Percentiles rank a stretch among this genome's conserved stretches.
Evolutionary conservation across 2,329 filamentous ascomycete species (phyloP).

Genomic region (Fusarium sacchari): DNA sequence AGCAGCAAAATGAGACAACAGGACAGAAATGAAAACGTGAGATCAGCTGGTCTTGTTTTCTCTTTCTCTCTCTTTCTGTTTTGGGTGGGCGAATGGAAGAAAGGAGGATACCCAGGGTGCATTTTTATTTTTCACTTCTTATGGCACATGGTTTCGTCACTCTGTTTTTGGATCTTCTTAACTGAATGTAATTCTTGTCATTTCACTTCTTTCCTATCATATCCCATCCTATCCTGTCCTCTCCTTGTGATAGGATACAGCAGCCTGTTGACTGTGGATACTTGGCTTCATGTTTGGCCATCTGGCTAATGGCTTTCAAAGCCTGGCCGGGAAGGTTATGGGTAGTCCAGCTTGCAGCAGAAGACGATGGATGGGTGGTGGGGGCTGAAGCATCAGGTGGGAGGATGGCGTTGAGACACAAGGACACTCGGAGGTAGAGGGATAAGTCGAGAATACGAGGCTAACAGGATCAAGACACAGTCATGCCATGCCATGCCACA

Average conservation of each 20-base stretch:
- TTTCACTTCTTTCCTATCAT: conserved; percentile 8
- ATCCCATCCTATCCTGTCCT: conserved; percentile 11
- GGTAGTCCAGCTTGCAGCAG: background rate
- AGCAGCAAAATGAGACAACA: conserved; percentile 1
- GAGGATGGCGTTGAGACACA: conserved; percentile 22
- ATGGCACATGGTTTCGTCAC: conserved; percentile 23
- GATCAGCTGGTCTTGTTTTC: background rate
- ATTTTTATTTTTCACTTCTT: conserved; percentile 34
- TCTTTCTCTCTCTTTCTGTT: conserved; percentile 6
- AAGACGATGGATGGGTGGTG: background rate
- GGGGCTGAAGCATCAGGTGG: conserved; percentile 3
- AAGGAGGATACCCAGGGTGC: conserved; percentile 38
- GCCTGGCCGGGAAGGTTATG: background rate
- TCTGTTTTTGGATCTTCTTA: conserved; percentile 7
- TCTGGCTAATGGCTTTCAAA: background rate
- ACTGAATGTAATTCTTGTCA: conserved; percentile 17
- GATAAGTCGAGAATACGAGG: conserved; percentile 4
- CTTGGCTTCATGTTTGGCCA: conserved; percentile 1
- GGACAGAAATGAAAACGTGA: background rate
- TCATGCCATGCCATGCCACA: background rate
- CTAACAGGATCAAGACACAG: background rate
- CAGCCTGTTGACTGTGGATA: background rate
- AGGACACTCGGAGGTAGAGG: background rate
- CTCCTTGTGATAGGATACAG: background rate
- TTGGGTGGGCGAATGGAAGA: conserved; percentile 8